Evolutionary conservation across 2,329 filamentous ascomycete genomes (phyloP).

Genomic region (Aspergillus unguis): DNA sequence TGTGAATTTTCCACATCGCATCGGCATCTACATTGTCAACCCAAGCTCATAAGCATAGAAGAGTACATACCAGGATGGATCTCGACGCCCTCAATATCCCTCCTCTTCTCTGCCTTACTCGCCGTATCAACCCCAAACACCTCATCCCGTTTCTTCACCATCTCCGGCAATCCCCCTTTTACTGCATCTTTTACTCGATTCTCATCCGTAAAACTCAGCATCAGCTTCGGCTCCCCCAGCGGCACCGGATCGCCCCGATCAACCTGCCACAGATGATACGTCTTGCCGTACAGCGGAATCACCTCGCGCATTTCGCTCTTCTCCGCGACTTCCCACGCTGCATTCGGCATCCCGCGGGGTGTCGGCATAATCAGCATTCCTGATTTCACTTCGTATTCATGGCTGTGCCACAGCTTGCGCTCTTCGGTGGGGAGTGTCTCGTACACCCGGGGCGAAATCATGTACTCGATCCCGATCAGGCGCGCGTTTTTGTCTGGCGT

Average conservation of each 20-base stretch:
- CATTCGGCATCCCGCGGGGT: slow-evolving; percentile 44
- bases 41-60: background rate
- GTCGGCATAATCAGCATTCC: slow-evolving; percentile 44
- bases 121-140: slow-evolving; percentile 52
- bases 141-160: slow-evolving; percentile 52
- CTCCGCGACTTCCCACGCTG: slow-evolving; percentile 72
- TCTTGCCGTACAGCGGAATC: slow-evolving; percentile 73
- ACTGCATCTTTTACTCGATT: slow-evolving; percentile 24
- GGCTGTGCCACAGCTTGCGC: slow-evolving; percentile 75
- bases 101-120: slow-evolving; percentile 53
- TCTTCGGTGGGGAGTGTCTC: slow-evolving; percentile 63
- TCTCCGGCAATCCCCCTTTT: slow-evolving; percentile 29
- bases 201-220: slow-evolving; percentile 55
- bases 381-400: slow-evolving; percentile 49
- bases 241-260: slow-evolving; percentile 67
- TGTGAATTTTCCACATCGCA: slow-evolving; percentile 22
- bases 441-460: slow-evolving; percentile 71
- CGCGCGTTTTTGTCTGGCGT: slow-evolving; percentile 62
- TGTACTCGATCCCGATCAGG: slow-evolving; percentile 83
- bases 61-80: slow-evolving; percentile 35
- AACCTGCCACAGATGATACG: slow-evolving; percentile 82
- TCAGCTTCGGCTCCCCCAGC: slow-evolving; percentile 59
- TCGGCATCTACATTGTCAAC: slow-evolving; percentile 32
- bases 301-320: slow-evolving; percentile 77
- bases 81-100: slow-evolving; percentile 43